A percentile compares a stretch with the other conserved stretches of the same genome.
Conservation (phyloP, 345 rosid species). For the Populus alba region DNA sequence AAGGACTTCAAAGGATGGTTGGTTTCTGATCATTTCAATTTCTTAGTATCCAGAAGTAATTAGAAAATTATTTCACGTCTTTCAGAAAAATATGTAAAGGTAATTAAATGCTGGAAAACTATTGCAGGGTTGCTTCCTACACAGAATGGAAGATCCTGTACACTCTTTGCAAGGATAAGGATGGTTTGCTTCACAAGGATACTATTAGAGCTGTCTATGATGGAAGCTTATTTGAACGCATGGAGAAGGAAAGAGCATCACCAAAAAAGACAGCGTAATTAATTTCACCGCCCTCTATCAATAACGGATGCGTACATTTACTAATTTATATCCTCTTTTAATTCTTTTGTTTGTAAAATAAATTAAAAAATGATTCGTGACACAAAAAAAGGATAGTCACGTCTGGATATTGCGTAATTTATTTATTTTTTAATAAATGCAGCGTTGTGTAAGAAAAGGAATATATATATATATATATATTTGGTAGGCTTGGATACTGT, state of each 20-base stretch:
- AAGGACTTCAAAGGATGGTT: conserved; percentile 58
- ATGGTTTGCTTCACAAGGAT: conserved; percentile 65
- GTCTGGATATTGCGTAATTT: background rate
- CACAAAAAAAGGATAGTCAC: background rate
- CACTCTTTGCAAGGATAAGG: conserved; percentile 57
- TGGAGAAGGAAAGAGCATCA: conserved; percentile 55
- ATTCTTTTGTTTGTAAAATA: background rate
- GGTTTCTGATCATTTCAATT: background rate
- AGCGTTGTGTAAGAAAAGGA: conserved; percentile 1
- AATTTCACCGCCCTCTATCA: background rate
- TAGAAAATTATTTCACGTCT: background rate
- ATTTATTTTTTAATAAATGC: conserved; percentile 1
- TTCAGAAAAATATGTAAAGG: background rate
- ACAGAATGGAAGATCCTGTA: conserved; percentile 73
- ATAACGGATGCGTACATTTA: background rate
- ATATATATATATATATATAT: no score
- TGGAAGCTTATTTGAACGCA: conserved; percentile 63
- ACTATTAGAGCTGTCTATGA: conserved; percentile 65
- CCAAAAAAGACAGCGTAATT: conserved; percentile 47
- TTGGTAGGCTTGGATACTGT: background rate
- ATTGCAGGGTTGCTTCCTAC: conserved; percentile 51
- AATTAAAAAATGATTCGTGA: background rate
- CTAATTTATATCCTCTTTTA: background rate
- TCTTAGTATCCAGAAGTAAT: background rate
- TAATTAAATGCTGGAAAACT: background rate